Evolutionary conservation across 345 rosid genomes (phyloP), one percentile per base, ranked within the genome.

Genomic region (Syzygium aqueum): DNA sequence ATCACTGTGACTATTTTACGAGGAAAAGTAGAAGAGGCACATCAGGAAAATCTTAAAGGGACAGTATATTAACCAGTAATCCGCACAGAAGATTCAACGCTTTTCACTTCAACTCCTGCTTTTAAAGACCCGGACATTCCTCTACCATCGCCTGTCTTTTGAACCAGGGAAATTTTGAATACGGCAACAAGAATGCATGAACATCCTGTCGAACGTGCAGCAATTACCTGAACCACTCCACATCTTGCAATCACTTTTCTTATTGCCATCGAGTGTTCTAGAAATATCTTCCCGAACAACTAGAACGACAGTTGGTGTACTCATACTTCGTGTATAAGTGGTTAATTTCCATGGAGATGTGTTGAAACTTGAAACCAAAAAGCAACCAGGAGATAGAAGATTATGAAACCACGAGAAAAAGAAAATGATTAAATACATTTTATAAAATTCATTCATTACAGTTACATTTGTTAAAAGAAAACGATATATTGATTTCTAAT

Each of bases 171-270:
- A 21, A 27, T 28, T 28, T 84, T 84, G 59, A 49, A 9, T 84
- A 28, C 28, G n/a, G 85, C 46, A 10, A 53, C 80, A 19, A 2
- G 8, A 37, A 53, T 49, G 30, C 19, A 61, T 27, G 46, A 65
- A 77, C 51, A 85, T n/a, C 14, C 5, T 7, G 22, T 17, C 3
- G 7, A 73, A 73, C 25, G 5, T 73, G 80, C 80, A 73, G 25
- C 46, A 90, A 83, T 94, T 88, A 97, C 99, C 99, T 94, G 92
- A 92, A 33, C 91, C 92, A 90, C 97, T 93, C 99, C 99, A 97
- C 95, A 95, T 94, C 91, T 93, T 96, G 84, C 85, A 25, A 33
- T 92, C 87, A 80, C 46, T 43, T 43, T 43, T 43, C 46, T 43
- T 43, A 43, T 43, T 43, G 46, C 46, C 46, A 43, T 43, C 46